Base-by-base conservation (phyloP, 306 rosid species). In the Comarum palustre region DNA sequence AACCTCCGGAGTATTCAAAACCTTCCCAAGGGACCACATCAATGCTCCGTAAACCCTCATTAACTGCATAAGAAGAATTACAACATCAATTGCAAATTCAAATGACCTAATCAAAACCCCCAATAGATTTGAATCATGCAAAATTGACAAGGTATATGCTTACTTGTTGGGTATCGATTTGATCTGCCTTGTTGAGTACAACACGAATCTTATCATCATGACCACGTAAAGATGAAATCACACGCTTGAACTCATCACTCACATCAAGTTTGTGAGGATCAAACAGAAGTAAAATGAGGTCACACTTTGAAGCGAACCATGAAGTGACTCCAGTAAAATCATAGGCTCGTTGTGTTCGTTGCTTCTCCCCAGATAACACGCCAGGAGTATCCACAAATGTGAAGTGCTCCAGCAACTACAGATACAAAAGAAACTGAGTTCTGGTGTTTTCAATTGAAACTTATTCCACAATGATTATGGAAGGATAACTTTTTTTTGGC, bases 21-120 rank as follows among this genome's bases (percentile, higher is more conserved):
- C 99, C 71, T 94, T 94, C 62, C 99, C 99, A 24, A 94, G 96
- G n/a, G 99, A 94, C 97, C 99, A 94, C 99, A 94, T 94, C 55
- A 94, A 70, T 52, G 99, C 99, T 75, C 99, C 97, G 69, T 94
- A 91, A 74, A 91, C 91, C 82, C 97, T 92, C 99, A 94, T 94
- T 70, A 94, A 73, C 98, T 93, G 86, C 80, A 77, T 9, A 59
- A 50, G 77, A 70, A 5, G 65, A 36, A 22, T 41, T 27, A 61
- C 27, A 12, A 55, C 39, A 27, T 45, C 47, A 24, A 38, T 75
- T 31, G 15, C 39, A 47, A 39, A 29, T 39, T 41, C 54, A 34
- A 58, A 25, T 58, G 66, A 57, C 75, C 67, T 39, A 58, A 27
- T 10, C 29, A 72, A 41, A 42, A 15, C 15, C 41, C 12, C 2